Evolutionary conservation across 2,329 filamentous ascomycete genomes (phyloP), one percentile per base, ranked within the genome.

Genomic region (Beauveria bassiana): DNA sequence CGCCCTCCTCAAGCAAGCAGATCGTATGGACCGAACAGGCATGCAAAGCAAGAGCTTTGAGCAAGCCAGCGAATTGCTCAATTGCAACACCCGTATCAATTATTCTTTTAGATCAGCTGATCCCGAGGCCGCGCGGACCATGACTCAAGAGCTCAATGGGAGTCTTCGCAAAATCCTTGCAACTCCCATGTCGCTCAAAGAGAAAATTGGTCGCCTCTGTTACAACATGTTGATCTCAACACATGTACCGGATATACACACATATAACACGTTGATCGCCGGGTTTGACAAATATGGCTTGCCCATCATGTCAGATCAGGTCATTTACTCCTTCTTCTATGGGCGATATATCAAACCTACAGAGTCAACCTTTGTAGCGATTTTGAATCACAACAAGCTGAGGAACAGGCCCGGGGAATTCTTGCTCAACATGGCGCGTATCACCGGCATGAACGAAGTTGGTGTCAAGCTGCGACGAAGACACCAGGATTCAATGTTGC

Each of bases 221-320:
- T 86, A 87, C 72, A 91, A 90, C 68, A 74, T 95, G 3, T 78
- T 91, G 18, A 75, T 84, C 3, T 85, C 84, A 2, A 71, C 79
- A 2, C 77, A 83, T 20, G 82, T 85, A 0, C 88, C 89, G 0
- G 84, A 84, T 64, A 80, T 89, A 42, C 79, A 85, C 65, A 91
- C 86, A 3, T 91, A 86, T 75, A 92, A 92, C 68, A 80, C 81
- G 14, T 78, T 95, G 28, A 80, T 93, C 3, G 71, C 82, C n/a
- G 82, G 83, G n/a, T 85, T 93, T 56, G 79, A 81, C 58, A 76
- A 78, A 38, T 70, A 80, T 5, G 75, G 78, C 31, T 74, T 80
- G 58, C 75, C 79, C 61, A 72, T 75, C 43, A 73, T 87, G 20
- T 79, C 82, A 4, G 76, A 84, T 43, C 67, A 76, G n/a, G 76